Evolutionary conservation across 2,329 filamentous ascomycete genomes (phyloP).

Genomic region (Aspergillus fumigatus): DNA sequence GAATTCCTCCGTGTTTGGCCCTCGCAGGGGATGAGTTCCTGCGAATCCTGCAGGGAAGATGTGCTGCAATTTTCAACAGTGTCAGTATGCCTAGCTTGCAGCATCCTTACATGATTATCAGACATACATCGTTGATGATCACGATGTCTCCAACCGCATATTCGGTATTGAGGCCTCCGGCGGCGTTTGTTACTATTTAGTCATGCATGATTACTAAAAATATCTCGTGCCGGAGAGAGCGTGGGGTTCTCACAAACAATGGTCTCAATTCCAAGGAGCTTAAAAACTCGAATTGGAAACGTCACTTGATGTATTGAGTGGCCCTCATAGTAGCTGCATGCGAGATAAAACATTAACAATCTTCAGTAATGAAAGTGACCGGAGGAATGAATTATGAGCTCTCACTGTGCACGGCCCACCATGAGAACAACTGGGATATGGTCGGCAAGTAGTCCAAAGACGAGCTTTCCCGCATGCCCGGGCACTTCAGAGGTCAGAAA

Average conservation of each 20-base stretch:
- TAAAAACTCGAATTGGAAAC: constrained; percentile 62
- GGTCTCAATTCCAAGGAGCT: constrained; percentile 56
- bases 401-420: constrained; percentile 62
- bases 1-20: constrained; percentile 59
- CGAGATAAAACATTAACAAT: constrained; percentile 1
- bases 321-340: constrained; percentile 61
- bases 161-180: constrained; percentile 60
- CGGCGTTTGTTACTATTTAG: constrained; percentile 58
- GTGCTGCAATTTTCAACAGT: constrained; percentile 41
- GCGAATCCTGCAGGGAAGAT: constrained; percentile 60
- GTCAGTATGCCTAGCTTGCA: constrained; percentile 9
- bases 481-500: constrained; percentile 36
- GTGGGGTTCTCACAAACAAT: constrained; percentile 47
- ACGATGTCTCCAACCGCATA: constrained; percentile 64
- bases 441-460: constrained; percentile 57
- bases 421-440: constrained; percentile 57
- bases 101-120: background rate
- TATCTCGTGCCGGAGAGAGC: background rate
- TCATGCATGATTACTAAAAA: background rate
- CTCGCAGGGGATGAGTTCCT: constrained; percentile 58
- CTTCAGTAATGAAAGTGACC: background rate
- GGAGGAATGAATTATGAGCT: background rate
- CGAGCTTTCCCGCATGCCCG: constrained; percentile 61
- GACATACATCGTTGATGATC: constrained; percentile 57
- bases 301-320: constrained; percentile 59